Percentiles rank a stretch among this genome's conserved stretches.
These are phyloP conservation scores for Pseudopyricularia javanii DNA, from an alignment of 2,329 filamentous ascomycete genomes.

Conservation along the genomic window DNA sequence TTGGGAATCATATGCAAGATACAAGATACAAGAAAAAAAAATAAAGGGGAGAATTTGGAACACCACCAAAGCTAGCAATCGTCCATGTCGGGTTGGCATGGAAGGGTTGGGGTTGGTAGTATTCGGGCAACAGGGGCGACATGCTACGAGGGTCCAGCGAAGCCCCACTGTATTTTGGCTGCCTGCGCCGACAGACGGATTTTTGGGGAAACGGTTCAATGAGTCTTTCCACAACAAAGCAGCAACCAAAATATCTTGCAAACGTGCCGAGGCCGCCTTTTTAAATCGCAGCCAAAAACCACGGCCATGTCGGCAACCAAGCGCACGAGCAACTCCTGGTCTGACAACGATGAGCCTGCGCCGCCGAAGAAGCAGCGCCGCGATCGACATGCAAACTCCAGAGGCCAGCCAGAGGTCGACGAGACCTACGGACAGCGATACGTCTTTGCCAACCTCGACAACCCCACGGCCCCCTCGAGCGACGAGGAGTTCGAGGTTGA, in stretches of 20 bases:
- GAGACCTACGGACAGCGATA: constrained; percentile 56
- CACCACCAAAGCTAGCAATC: too few species aligned
- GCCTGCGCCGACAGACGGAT: background rate
- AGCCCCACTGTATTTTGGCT: too few species aligned
- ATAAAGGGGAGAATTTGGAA: too few species aligned
- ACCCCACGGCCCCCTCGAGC: constrained; percentile 24
- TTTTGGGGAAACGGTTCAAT: background rate
- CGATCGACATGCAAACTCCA: background rate
- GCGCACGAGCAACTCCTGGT: background rate
- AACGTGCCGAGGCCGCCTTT: background rate
- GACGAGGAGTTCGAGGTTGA: constrained; percentile 55
- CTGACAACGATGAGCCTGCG: background rate
- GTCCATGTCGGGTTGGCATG: too few species aligned
- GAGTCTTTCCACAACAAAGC: too few species aligned
- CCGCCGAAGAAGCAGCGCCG: constrained; percentile 1
- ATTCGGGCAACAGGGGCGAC: too few species aligned
- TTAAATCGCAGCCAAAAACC: background rate
- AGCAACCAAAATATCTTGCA: too few species aligned
- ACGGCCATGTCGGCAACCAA: background rate
- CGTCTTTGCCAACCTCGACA: constrained; percentile 54
- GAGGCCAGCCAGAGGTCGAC: constrained; percentile 1
- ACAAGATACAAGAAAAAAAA: too few species aligned
- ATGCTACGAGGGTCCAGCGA: too few species aligned
- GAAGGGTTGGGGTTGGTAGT: too few species aligned
- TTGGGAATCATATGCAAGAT: background rate